Evolutionary conservation across 2,329 filamentous ascomycete species (phyloP).

Genomic region (Alternaria longipes): DNA sequence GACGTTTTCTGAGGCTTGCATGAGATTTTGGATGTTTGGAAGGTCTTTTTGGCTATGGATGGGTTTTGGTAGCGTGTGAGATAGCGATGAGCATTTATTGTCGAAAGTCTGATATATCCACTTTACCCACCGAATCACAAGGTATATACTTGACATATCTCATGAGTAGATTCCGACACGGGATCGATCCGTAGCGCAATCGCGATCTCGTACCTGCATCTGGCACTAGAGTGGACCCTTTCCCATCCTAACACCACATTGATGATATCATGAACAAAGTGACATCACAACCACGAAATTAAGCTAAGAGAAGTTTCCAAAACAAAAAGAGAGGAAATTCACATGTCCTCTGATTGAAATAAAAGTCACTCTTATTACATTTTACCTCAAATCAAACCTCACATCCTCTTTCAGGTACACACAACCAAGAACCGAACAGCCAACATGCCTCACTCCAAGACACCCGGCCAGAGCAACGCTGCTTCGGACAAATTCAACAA

Average conservation of each 20-base stretch:
- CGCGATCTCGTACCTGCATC: constrained; percentile 7
- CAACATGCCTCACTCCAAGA: constrained; percentile 30
- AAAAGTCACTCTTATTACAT: background rate
- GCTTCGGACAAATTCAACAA: constrained; percentile 31
- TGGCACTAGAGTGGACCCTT: background rate
- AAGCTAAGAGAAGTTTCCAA: background rate
- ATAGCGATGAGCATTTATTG: background rate
- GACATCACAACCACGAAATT: constrained; percentile 1
- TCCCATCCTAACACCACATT: constrained; percentile 1
- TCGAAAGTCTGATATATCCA: constrained; percentile 1
- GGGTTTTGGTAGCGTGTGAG: background rate
- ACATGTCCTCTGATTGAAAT: background rate
- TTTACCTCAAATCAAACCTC: background rate
- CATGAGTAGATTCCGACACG: background rate
- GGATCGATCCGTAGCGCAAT: background rate
- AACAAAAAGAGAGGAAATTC: background rate
- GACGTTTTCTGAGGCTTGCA: background rate
- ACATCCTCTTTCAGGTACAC: background rate
- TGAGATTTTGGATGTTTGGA: background rate
- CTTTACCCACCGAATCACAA: background rate
- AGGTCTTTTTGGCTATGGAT: background rate
- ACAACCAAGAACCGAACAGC: background rate
- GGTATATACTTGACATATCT: background rate
- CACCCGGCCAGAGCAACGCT: constrained; percentile 29
- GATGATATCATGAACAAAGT: constrained; percentile 9